Percentiles rank a stretch among this genome's conserved stretches.
These are phyloP conservation scores for Lepidopterella palustris DNA, from an alignment of 495 filamentous ascomycete genomes.

Conservation along the genomic window DNA sequence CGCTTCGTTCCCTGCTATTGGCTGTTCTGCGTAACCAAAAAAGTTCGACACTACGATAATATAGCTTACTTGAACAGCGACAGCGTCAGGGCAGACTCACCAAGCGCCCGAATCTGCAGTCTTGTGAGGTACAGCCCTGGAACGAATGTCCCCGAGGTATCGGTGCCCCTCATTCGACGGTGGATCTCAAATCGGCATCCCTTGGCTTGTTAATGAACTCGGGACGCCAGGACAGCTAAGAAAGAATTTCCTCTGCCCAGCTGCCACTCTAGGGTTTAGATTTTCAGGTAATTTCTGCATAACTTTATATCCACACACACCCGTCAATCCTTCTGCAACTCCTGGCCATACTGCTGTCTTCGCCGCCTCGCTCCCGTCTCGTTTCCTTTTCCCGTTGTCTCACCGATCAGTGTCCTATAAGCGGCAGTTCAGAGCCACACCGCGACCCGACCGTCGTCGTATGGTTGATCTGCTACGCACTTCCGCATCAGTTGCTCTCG, in stretches of 20 bases:
- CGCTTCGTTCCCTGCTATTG: neutral
- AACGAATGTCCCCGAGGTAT: neutral
- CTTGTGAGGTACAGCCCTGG: no score
- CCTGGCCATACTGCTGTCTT: neutral
- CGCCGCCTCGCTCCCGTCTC: slow-evolving; percentile 4
- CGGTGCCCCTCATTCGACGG: neutral
- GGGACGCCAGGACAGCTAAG: no score
- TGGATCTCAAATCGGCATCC: no score
- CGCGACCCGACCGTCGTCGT: slow-evolving; percentile 5
- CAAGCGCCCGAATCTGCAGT: no score
- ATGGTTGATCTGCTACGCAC: slow-evolving; percentile 16
- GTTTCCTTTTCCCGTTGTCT: slow-evolving; percentile 13
- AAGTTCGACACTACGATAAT: neutral
- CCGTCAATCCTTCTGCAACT: no score
- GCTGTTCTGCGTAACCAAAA: neutral
- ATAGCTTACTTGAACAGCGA: no score
- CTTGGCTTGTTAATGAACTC: no score
- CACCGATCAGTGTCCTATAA: slow-evolving; percentile 16
- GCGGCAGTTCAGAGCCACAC: slow-evolving; percentile 14
- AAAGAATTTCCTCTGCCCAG: no score
- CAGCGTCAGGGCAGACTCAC: no score
- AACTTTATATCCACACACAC: slow-evolving; percentile 14
- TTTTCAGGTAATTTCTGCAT: slow-evolving; percentile 11
- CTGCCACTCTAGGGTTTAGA: slow-evolving; percentile 1
- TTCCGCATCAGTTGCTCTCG: slow-evolving; percentile 4